A percentile compares a stretch with the other conserved stretches of the same genome.
phyloP scores from a whole-genome alignment of 257 asterid species.

The Nicotiana benthamiana region DNA sequence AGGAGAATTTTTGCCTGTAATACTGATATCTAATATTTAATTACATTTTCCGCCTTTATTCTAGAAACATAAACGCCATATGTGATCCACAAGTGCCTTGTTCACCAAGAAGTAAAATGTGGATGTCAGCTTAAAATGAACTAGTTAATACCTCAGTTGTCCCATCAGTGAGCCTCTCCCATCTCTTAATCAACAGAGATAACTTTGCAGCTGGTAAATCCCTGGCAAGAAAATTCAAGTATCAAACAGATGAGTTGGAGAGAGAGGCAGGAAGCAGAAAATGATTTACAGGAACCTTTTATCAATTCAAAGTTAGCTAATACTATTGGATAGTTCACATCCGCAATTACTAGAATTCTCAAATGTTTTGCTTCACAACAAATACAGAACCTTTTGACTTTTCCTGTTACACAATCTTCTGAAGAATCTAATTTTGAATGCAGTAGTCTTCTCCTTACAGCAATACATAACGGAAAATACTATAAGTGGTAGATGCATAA shows the following conservation, averaged over 20 bases:
- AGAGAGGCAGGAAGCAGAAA: not conserved
- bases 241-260: not conserved
- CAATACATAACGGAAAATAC: not conserved
- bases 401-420: not conserved
- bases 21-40: not conserved
- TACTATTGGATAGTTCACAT: too few species aligned
- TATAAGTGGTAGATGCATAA: not conserved
- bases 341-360: too few species aligned
- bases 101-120: not conserved
- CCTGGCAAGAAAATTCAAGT: conserved; percentile 30
- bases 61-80: not conserved
- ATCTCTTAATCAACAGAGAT: conserved; percentile 49
- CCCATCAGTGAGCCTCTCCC: conserved; percentile 59
- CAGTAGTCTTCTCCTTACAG: not conserved
- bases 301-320: too few species aligned
- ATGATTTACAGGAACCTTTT: too few species aligned
- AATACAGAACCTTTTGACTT: not conserved
- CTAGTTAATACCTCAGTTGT: conserved; percentile 41
- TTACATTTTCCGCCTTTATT: not conserved
- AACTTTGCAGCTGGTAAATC: conserved; percentile 53
- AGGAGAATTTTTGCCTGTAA: not conserved
- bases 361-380: too few species aligned
- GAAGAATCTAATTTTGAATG: not conserved
- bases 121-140: not conserved
- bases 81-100: not conserved